These are phyloP conservation scores for Mucor mucedo DNA, from an alignment of 371 early-diverging fungal species.

Conservation along the genomic window DNA sequence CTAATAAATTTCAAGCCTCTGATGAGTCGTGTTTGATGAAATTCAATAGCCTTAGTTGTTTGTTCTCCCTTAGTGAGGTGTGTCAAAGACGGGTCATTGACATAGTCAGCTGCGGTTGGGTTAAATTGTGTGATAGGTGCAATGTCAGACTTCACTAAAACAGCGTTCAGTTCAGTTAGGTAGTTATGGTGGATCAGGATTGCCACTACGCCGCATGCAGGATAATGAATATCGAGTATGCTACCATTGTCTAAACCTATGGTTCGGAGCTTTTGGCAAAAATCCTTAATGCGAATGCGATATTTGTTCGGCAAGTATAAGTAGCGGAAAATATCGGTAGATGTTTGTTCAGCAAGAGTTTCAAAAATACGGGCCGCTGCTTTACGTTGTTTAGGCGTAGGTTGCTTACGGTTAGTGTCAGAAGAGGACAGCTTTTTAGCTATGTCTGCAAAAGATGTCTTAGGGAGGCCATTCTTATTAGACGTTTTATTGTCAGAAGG, in stretches of 20 bases:
- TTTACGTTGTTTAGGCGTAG: no score
- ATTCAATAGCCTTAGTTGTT: neutral
- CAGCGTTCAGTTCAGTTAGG: neutral
- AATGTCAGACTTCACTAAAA: neutral
- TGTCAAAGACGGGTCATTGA: neutral
- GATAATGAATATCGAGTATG: constrained; percentile 10
- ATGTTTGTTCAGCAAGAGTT: no score
- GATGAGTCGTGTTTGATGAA: no score
- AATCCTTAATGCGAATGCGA: neutral
- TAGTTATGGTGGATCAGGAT: neutral
- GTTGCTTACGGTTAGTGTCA: no score
- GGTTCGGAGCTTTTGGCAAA: neutral
- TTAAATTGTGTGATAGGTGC: neutral
- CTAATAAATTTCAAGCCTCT: no score
- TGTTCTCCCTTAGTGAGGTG: neutral
- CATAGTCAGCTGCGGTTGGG: neutral
- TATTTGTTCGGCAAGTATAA: constrained; percentile 6
- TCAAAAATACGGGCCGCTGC: no score
- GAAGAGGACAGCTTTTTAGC: no score
- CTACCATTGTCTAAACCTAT: neutral
- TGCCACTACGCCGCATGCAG: neutral
- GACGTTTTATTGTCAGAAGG: no score
- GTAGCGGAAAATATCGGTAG: neutral
- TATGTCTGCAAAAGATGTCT: no score
- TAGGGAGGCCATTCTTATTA: no score